Evolutionary conservation across 2,329 filamentous ascomycete species (phyloP).

Genomic region (Colletotrichum graminicola): DNA sequence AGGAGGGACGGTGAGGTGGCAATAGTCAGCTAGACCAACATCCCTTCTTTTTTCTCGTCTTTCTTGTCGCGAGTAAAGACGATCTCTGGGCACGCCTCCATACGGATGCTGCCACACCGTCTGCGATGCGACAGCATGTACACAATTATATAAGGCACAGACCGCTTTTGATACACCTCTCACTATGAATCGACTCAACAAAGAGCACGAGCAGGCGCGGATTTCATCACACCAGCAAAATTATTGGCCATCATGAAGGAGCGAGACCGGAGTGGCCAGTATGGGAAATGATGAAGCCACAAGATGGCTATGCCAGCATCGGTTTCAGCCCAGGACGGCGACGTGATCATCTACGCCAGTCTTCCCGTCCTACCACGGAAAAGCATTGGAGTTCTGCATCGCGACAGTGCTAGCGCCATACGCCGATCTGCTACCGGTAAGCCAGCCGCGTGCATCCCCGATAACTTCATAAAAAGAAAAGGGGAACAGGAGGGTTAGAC

Average conservation of each 20-base stretch:
- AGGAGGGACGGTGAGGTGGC: slow-evolving; percentile 37
- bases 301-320: slow-evolving; percentile 22
- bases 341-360: slow-evolving; percentile 4
- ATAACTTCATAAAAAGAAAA: slow-evolving; percentile 27
- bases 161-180: slow-evolving; percentile 31
- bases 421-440: slow-evolving; percentile 17
- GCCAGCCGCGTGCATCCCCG: slow-evolving; percentile 20
- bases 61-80: slow-evolving; percentile 4
- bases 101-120: slow-evolving; percentile 17
- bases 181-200: slow-evolving; percentile 33
- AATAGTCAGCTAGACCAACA: slow-evolving; percentile 31
- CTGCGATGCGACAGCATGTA: slow-evolving; percentile 24
- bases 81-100: slow-evolving; percentile 22
- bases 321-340: slow-evolving; percentile 33
- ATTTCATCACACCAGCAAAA: slow-evolving; percentile 11
- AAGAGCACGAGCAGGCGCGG: slow-evolving; percentile 10
- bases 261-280: slow-evolving; percentile 37
- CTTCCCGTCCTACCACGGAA: slow-evolving; percentile 12
- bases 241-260: slow-evolving; percentile 9
- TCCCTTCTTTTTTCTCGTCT: not conserved
- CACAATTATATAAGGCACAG: slow-evolving; percentile 34
- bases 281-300: slow-evolving; percentile 34
- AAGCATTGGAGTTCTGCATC: slow-evolving; percentile 31
- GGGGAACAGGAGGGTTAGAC: not conserved
- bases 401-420: slow-evolving; percentile 31